Base-by-base conservation (phyloP, 306 rosid species). In the Prunus salicina region DNA sequence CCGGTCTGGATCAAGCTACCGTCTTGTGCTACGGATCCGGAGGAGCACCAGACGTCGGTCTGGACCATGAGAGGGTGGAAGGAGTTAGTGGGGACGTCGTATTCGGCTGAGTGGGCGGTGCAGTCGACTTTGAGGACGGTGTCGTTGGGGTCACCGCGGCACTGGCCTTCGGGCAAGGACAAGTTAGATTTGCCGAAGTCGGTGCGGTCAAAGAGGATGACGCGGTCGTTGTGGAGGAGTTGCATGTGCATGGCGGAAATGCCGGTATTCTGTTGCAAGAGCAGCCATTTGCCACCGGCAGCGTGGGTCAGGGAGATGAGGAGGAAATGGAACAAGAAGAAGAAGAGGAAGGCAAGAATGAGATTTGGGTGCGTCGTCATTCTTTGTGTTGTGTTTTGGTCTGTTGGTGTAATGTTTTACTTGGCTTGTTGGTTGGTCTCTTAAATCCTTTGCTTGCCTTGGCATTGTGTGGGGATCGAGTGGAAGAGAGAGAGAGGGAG, bases 221-320 rank as follows among this genome's bases (percentile, higher is more conserved):
- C 87, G 3, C 83, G 80, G 81, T 93, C 97, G 60, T 84, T 83
- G 74, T 84, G 79, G 51, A 89, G 83, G 2, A 93, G 81, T 51
- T 93, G 98, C 98, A 93, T 91, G 96, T 93, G 97, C 98, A 93
- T 91, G 77, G 92, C 69, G 2, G 69, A 64, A 19, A 64, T 34
- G 24, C 69, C 69, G 5, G 34, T 30, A 22, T 34, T 64, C 32
- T 64, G 61, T 20, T 56, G 20, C 6, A 93, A 62, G 11, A 83
- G 73, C 55, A 79, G 57, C 69, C 69, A 64, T 34, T 30, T 16
- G 47, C 69, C 69, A 16, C 69, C 69, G 2, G 47, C 69, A 2
- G 69, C 69, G 49, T 34, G 46, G 69, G 69, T 41, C 49, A 19
- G 4, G n/a, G 45, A 41, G 12, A 32, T 34, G 41, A 5, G 41